Conservation (phyloP, 371 early-diverging fungal species). For the Globomyces sp. region DNA sequence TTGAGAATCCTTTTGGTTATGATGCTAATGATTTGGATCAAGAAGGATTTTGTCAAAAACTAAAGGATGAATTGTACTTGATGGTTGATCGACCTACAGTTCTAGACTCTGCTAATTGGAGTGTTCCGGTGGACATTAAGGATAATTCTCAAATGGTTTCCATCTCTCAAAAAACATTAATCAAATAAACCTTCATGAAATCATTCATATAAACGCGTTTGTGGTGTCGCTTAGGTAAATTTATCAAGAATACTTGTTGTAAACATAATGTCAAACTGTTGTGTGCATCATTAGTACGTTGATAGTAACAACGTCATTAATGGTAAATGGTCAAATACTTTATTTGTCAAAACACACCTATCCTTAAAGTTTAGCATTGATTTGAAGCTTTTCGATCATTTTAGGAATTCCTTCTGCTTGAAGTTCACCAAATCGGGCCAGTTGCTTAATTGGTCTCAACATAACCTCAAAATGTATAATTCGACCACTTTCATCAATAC, state of each 20-base stretch:
- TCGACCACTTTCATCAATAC: constrained; percentile 2
- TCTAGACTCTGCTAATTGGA: background rate
- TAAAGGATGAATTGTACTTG: constrained; percentile 6
- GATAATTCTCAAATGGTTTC: background rate
- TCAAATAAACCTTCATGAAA: too few relatives aligned
- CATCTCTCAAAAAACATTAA: background rate
- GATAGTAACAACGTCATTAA: too few relatives aligned
- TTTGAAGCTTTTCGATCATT: constrained; percentile 1
- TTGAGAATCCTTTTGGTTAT: constrained; percentile 69
- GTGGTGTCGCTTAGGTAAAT: too few relatives aligned
- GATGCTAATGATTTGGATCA: constrained; percentile 22
- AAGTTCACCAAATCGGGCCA: constrained; percentile 28
- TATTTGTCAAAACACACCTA: too few relatives aligned
- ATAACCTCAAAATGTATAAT: constrained; percentile 32
- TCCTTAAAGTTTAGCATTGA: constrained; percentile 12
- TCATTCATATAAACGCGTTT: too few relatives aligned
- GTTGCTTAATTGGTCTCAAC: constrained; percentile 27
- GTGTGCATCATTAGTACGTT: too few relatives aligned
- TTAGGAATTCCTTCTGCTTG: constrained; percentile 21
- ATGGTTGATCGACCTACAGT: constrained; percentile 2
- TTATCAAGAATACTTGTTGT: too few relatives aligned
- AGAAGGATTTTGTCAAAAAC: constrained; percentile 22
- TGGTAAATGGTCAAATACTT: too few relatives aligned
- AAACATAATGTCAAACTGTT: too few relatives aligned
- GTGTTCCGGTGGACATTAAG: background rate